phyloP scores from a whole-genome alignment of 352 stramenopile species.

The Globisporangium cylindrosporum region DNA sequence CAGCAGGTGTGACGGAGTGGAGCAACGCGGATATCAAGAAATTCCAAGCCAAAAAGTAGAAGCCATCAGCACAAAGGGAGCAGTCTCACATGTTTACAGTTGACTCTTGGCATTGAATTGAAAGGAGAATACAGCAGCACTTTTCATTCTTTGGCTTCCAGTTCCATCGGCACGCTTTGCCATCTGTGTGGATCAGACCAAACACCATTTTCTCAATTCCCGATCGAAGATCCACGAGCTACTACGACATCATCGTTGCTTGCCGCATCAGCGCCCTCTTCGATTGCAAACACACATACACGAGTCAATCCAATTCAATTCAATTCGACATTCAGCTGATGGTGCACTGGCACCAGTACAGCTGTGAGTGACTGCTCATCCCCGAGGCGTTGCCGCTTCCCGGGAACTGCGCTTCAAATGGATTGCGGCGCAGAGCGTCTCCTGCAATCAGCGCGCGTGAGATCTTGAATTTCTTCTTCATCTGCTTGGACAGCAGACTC shows the following conservation, averaged over 20 bases:
- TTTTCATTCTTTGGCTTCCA: neutral
- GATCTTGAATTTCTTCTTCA: constrained; percentile 49
- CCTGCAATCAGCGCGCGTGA: constrained; percentile 26
- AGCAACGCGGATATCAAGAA: constrained; percentile 54
- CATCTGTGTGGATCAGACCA: neutral
- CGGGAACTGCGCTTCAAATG: constrained; percentile 31
- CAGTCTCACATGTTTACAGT: too few species aligned
- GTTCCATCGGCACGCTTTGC: neutral
- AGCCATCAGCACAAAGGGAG: neutral
- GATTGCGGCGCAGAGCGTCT: constrained; percentile 29
- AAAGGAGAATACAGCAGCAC: neutral
- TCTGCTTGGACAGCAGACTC: constrained; percentile 42
- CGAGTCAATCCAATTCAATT: neutral
- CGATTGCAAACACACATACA: neutral
- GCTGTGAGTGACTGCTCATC: constrained; percentile 9
- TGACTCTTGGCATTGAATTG: neutral
- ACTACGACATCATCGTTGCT: neutral
- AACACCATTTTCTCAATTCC: neutral
- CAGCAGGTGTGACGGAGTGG: constrained; percentile 39
- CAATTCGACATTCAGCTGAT: constrained; percentile 33
- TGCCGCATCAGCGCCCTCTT: neutral
- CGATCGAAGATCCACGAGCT: neutral
- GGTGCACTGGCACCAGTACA: constrained; percentile 68
- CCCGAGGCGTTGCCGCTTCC: neutral
- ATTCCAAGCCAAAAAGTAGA: constrained; percentile 26